A percentile compares a stretch with the other conserved stretches of the same genome.
These are phyloP conservation scores for Climacium dendroides DNA, from an alignment of 225 moss, liverwort and hornwort genomes.

Conservation along the genomic window DNA sequence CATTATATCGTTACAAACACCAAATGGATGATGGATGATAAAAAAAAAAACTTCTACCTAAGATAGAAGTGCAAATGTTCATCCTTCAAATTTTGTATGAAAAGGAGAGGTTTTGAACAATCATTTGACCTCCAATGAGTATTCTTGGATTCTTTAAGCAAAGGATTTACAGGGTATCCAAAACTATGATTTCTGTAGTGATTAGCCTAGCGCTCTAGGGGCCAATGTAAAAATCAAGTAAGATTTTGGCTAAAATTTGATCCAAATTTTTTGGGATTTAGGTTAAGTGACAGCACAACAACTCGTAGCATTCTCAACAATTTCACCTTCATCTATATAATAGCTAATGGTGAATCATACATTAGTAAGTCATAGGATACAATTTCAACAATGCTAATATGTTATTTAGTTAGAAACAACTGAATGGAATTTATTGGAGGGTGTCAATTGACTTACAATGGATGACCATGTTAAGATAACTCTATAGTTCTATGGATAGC, in stretches of 20 bases:
- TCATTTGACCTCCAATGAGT: not conserved
- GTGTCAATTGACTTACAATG: not conserved
- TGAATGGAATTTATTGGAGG: not conserved
- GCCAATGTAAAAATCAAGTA: not conserved
- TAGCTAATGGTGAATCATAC: not conserved
- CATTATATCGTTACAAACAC: fast-evolving
- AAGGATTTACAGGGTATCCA: not conserved
- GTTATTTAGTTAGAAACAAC: too few relatives aligned
- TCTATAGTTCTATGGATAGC: not conserved
- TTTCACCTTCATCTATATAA: not conserved
- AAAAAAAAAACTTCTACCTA: fast-evolving
- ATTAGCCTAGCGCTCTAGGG: not conserved
- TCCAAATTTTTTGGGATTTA: not conserved
- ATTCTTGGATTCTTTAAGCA: not conserved
- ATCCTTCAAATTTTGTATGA: not conserved
- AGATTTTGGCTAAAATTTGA: not conserved
- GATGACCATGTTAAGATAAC: not conserved
- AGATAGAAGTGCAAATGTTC: not conserved
- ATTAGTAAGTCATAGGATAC: not conserved
- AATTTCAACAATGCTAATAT: not conserved
- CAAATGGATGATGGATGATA: not conserved
- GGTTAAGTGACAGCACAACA: not conserved
- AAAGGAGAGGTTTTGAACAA: fast-evolving
- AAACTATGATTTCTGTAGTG: too few relatives aligned
- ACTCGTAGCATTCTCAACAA: not conserved